Evolutionary conservation across 2,329 filamentous ascomycete species (phyloP), one percentile per base, ranked within the genome.

Genomic region (Diaporthe nobilis): DNA sequence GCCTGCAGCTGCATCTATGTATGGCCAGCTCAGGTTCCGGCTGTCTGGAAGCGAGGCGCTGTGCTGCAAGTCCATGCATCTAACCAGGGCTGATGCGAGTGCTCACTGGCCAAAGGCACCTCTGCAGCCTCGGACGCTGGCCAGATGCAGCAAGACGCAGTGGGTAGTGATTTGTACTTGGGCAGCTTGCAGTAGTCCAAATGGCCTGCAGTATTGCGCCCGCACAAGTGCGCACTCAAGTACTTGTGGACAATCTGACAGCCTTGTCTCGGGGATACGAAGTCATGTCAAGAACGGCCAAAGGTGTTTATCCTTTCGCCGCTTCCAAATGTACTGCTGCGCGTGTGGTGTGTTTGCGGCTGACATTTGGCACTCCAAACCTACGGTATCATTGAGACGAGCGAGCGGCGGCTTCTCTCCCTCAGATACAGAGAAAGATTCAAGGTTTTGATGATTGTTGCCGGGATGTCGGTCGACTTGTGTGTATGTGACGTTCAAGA

Each of bases 11-110:
- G 63, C 61, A 53, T 44, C 57, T 72, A 60, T 72, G 71, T 67
- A 72, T 76, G 76, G 74, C 47, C 75, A 73, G 75, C 73, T 57
- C 55, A 65, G 57, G 53, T 51, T 44, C 73, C 73, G 70, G 57
- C 67, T 44, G 34, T 53, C 47, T 67, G 73, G 75, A 75, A 77
- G 68, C 73, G 72, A 75, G 47, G 22, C 34, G 25, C 71, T 42
- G 9, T 73, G 71, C 58, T 73, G 71, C 61, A 63, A 47, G 39
- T 28, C 20, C 61, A 31, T 67, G 71, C 71, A 65, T 37, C 58
- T 73, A 15, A 65, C 28, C 71, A 44, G 53, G 49, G 55, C 44
- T 34, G 63, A 31, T 55, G 51, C 70, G 71, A 51, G 71, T 72
- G 53, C 47, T 77, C 60, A 77, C 67, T 77, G 75, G 75, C 53